Evolutionary conservation across 2,329 filamentous ascomycete genomes (phyloP), one percentile per base, ranked within the genome.

Genomic region (Fonsecaea multimorphosa): DNA sequence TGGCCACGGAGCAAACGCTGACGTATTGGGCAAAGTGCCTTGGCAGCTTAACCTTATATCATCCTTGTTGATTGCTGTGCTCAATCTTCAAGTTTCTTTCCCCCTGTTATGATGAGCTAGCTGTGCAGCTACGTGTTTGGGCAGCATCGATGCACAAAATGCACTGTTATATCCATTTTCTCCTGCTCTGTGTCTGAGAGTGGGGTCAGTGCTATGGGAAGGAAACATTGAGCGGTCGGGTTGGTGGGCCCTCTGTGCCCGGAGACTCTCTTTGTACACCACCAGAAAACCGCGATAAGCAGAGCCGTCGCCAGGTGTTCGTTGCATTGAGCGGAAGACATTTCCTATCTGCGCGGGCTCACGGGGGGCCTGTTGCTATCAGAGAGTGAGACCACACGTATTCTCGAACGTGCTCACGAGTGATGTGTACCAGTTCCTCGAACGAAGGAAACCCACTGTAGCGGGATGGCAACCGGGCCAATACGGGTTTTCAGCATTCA

Each of bases 391-490:
- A n/a, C n/a, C n/a, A n/a, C n/a, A n/a, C n/a, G n/a, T n/a, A n/a
- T n/a, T n/a, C n/a, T n/a, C n/a, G n/a, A n/a, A n/a, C 29, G 14
- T 6, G 24, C 44, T 6, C 27, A 24, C 22, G 51, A 29, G 24
- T 27, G n/a, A n/a, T n/a, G 14, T n/a, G 51, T 24, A 53, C 51
- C 19, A 53, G 51, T 53, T n/a, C 51, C 51, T 53, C 51, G 24
- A 31, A n/a, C 27, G 51, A 31, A 53, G 51, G 51, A 53, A 53
- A 53, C 31, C 51, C 51, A 53, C 22, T 31, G 51, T 53, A 53
- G 51, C 51, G 51, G 51, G 31, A n/a, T 53, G 27, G 51, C 51
- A 24, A n/a, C 16, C 22, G 51, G 51, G 51, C 51, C 27, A 53
- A n/a, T 53, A 53, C 27, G 51, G 51, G 16, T 53, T 53, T 24